phyloP scores from a whole-genome alignment of 83 land plant genomes.

The Picea abies region DNA sequence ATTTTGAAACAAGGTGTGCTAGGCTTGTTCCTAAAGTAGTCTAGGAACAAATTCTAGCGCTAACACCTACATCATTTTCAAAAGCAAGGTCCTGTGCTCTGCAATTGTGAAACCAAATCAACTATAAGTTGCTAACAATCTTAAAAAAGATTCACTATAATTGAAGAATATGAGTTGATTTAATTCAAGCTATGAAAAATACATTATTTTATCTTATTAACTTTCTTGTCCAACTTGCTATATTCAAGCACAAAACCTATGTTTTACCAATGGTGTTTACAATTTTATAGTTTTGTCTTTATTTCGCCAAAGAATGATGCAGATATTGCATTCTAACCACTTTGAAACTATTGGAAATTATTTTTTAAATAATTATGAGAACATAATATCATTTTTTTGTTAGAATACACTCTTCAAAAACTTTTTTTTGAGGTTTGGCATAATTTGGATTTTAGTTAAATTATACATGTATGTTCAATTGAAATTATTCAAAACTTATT shows the following conservation, averaged over 20 bases:
- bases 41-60: too few relatives aligned
- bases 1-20: too few relatives aligned
- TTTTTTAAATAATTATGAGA: too few relatives aligned
- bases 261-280: too few relatives aligned
- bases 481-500: too few relatives aligned
- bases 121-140: too few relatives aligned
- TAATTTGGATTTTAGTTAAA: not conserved
- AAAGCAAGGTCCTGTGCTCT: slow-evolving; percentile 15
- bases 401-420: not conserved
- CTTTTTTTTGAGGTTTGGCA: not conserved
- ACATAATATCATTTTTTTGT: not conserved
- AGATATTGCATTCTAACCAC: too few relatives aligned
- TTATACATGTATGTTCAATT: not conserved
- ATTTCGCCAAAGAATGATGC: not conserved
- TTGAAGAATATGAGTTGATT: not conserved
- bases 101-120: not conserved
- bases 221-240: not conserved
- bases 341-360: too few relatives aligned
- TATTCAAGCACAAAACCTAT: not conserved
- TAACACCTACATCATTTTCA: not conserved
- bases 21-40: too few relatives aligned
- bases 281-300: not conserved
- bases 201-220: not conserved
- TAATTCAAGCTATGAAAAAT: not conserved
- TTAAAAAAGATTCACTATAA: not conserved